Evolutionary conservation across 768 basidiomycete genomes (phyloP), one percentile per base, ranked within the genome.

Genomic region (Agrocybe chaxingu): DNA sequence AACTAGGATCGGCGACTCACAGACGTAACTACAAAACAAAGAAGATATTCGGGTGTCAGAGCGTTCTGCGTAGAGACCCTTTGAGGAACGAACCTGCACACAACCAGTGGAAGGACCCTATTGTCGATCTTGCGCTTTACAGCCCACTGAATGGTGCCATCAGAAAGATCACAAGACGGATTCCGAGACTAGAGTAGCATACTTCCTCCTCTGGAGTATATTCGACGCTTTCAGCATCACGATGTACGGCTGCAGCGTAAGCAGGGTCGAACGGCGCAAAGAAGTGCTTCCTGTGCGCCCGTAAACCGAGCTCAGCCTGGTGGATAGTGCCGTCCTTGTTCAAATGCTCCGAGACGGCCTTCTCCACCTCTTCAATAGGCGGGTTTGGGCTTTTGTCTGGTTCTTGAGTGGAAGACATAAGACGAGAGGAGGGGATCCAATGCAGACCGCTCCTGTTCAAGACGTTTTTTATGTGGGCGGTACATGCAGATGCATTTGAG

Each of bases 191-290:
- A 24, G 24, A 24, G 5, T 24, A 24, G 24, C 58, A 31, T 46
- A 78, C 77, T 67, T 80, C 78, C 59, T 81, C 78, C 12, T 68
- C 76, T n/a, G 67, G 63, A 1, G 72, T 75, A 54, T 69, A 82
- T 46, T 74, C 72, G 1, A 82, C 76, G 2, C 52, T 58, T 37
- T 72, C 73, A 1, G 80, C 80, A 58, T 81, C 79, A 3, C 54
- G 64, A 54, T 81, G 67, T 7, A 81, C 77, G 7, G 79, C 80
- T 5, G 77, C 73, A 4, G 80, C 77, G 36, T 71, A 70, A 0
- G 62, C 54, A 13, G 67, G 56, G 50, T 81, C 78, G 13, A 81
- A 62, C 7, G 73, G 67, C 1, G 71, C 69, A 58, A 81, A 81
- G 59, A 81, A 77, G 45, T 74, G 62, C 43, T 73, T 75, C 59